Base-by-base conservation (phyloP, 2,329 filamentous ascomycete genomes). In the Fusarium praegraminearum region DNA sequence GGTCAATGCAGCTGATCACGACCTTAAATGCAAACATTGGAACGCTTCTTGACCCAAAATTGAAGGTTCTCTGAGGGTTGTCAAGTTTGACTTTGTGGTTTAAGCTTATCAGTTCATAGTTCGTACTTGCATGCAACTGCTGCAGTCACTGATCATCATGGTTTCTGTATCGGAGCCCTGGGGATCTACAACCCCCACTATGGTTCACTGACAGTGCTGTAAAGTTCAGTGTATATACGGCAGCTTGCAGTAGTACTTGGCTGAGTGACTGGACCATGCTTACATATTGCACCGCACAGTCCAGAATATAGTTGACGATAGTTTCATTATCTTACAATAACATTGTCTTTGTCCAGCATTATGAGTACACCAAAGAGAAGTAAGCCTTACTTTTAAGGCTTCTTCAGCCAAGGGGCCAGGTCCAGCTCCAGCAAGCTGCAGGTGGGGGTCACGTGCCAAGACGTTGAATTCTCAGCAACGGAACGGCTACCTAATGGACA, bases 101-200 rank as follows among this genome's bases (percentile, higher is more conserved):
- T 52, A 65, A 65, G 46, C 62, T 65, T 65, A 65, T 49, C 30
- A 22, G 28, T 22, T 22, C 35, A 49, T 22, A 30, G 41, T 38
- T 60, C 36, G 11, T 40, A 20, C 28, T 30, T 49, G 33, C 8
- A 22, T 28, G 36, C 18, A 32, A 30, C 24, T 38, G 22, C 44
- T 47, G 30, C 12, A 55, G 32, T 20, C 10, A 22, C 5, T n/a
- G 38, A 45, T 45, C 18, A n/a, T 13, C 36, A 35, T 30, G 28
- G 28, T 20, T 45, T 24, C 16, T 18, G n/a, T 8, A 22, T n/a
- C 30, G 8, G 28, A 22, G 22, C 28, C 28, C 28, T 35, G 9
- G 4, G 18, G n/a, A 51, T n/a, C 24, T 33, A 18, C 22, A 47
- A 32, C 18, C 12, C 12, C 43, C 45, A 40, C 30, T 40, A 22